phyloP scores from a whole-genome alignment of 768 basidiomycete species.

The Auricularia heimuer region DNA sequence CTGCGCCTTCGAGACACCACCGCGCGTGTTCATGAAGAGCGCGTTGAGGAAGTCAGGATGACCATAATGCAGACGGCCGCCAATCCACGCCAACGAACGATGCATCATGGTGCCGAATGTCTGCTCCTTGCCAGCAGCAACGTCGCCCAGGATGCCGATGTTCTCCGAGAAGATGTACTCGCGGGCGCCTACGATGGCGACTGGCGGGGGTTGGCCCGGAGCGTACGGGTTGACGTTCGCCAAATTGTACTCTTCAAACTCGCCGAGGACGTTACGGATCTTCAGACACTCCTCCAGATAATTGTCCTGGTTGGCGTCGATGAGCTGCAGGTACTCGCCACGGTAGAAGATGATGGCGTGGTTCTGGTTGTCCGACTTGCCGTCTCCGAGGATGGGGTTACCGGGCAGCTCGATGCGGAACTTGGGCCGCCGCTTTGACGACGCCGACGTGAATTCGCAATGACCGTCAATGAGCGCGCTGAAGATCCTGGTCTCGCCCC shows the following conservation, averaged over 20 bases:
- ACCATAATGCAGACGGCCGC: conserved; percentile 96
- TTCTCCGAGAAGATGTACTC: conserved; percentile 99
- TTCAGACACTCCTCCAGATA: conserved; percentile 98
- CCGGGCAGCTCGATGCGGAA: conserved; percentile 96
- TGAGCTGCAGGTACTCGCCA: conserved; percentile 96
- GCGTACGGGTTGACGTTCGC: conserved; percentile 94
- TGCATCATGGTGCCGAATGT: conserved; percentile 99
- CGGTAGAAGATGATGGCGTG: conserved; percentile 99
- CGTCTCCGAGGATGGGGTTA: conserved; percentile 97
- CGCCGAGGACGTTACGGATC: conserved; percentile 93
- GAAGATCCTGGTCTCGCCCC: conserved; percentile 81
- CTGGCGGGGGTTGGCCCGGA: conserved; percentile 80
- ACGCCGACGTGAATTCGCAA: conserved; percentile 83
- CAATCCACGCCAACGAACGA: conserved; percentile 90
- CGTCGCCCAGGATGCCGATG: conserved; percentile 97
- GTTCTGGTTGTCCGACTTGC: conserved; percentile 99
- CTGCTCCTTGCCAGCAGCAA: conserved; percentile 99
- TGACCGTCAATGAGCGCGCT: conserved; percentile 95
- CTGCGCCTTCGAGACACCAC: conserved; percentile 98
- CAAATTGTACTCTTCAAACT: conserved; percentile 90
- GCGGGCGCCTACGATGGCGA: conserved; percentile 95
- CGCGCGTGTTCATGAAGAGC: conserved; percentile 96
- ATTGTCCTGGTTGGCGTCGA: conserved; percentile 99
- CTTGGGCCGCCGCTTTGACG: conserved; percentile 78
- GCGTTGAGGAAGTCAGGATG: conserved; percentile 99